Percentiles rank a stretch among this genome's conserved stretches.
Conservation (phyloP, 106 monocot genomes). For the Dendrobium officinale region DNA sequence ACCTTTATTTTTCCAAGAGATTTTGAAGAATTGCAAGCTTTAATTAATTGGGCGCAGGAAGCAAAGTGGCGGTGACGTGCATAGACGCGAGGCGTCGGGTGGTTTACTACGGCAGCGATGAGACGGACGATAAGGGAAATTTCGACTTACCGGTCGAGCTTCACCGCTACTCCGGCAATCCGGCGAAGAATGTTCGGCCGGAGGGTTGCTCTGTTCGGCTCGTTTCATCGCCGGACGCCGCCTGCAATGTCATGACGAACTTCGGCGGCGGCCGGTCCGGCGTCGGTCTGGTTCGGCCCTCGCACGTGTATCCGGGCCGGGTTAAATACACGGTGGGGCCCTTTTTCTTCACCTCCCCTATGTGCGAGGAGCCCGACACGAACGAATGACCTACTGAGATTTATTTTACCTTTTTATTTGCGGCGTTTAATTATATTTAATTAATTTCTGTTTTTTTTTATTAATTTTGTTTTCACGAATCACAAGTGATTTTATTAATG, state of each 20-base stretch:
- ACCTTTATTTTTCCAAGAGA: too few relatives aligned
- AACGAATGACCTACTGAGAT: background rate
- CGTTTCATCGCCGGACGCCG: conserved; percentile 44
- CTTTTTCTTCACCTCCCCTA: conserved; percentile 58
- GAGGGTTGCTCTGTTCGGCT: conserved; percentile 39
- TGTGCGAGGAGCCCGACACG: conserved; percentile 51
- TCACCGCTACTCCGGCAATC: conserved; percentile 14
- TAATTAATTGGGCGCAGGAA: conserved; percentile 17
- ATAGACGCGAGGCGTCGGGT: conserved; percentile 32
- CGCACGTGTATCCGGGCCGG: conserved; percentile 37
- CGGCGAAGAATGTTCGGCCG: conserved; percentile 19
- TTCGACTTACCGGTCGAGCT: conserved; percentile 31
- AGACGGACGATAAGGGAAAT: conserved; percentile 45
- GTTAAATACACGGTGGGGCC: conserved; percentile 55
- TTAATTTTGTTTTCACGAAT: too few relatives aligned
- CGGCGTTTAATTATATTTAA: too few relatives aligned
- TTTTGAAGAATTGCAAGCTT: too few relatives aligned
- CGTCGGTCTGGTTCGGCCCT: conserved; percentile 30
- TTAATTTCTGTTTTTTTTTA: too few relatives aligned
- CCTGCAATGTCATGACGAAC: conserved; percentile 54
- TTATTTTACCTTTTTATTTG: too few relatives aligned
- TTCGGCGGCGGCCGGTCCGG: conserved; percentile 51
- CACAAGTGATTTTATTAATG: too few relatives aligned
- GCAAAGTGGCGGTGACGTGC: conserved; percentile 63
- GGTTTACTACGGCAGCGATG: conserved; percentile 39